Evolutionary conservation across 108 stramenopile genomes (phyloP).

Genomic region (Cyclotella cryptica): DNA sequence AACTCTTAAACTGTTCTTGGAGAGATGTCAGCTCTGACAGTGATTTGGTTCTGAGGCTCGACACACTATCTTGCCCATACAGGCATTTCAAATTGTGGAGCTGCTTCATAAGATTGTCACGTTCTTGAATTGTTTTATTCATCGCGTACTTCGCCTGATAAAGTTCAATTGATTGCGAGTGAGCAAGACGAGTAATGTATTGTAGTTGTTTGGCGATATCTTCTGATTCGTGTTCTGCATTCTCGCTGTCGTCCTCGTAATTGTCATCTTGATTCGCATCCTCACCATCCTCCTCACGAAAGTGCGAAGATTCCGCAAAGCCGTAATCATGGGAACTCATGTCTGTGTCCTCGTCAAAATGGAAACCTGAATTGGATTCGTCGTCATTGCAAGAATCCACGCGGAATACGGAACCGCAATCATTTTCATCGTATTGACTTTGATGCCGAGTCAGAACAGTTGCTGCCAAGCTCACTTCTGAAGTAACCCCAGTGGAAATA

Average conservation of each 20-base stretch:
- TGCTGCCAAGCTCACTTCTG: too few relatives aligned
- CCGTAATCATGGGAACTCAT: background rate
- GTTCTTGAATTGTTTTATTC: conserved; percentile 27
- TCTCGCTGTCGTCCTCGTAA: background rate
- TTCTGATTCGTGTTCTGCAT: conserved; percentile 6
- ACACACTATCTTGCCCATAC: conserved; percentile 1
- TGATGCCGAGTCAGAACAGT: too few relatives aligned
- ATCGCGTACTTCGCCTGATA: conserved; percentile 42
- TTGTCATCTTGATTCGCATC: background rate
- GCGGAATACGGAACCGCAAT: background rate
- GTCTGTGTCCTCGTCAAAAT: conserved; percentile 2
- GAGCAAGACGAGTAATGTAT: conserved; percentile 23
- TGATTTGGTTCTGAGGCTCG: conserved; percentile 28
- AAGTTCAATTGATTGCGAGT: conserved; percentile 18
- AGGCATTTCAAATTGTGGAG: conserved; percentile 12
- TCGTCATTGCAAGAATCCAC: background rate
- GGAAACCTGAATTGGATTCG: too few relatives aligned
- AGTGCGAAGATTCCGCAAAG: background rate
- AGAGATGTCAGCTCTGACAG: conserved; percentile 27
- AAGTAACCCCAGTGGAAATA: background rate
- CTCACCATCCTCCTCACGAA: background rate
- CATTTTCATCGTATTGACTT: background rate
- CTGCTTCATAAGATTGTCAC: conserved; percentile 19
- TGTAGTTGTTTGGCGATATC: conserved; percentile 13
- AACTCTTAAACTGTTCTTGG: conserved; percentile 33